Percentiles rank a stretch among this genome's conserved stretches.
phyloP scores from a whole-genome alignment of 1,139 yeast genomes.

The Pichia sp. region DNA sequence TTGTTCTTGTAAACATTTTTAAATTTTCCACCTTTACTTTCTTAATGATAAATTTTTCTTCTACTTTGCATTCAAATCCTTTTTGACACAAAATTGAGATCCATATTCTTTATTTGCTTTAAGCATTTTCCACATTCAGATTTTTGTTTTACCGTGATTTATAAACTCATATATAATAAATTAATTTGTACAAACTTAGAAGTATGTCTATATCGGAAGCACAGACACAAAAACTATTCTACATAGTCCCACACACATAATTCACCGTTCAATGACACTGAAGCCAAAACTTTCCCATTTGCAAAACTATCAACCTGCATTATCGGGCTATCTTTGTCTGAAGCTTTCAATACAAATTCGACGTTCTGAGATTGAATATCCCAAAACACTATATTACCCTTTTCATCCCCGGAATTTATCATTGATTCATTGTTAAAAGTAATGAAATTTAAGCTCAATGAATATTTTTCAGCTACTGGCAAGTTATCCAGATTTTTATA shows the following conservation, averaged over 20 bases:
- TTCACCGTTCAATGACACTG: slow-evolving; percentile 36
- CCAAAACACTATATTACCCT: slow-evolving; percentile 59
- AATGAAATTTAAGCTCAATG: slow-evolving; percentile 42
- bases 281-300: slow-evolving; percentile 33
- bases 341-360: slow-evolving; percentile 12
- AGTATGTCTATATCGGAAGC: no score
- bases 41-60: no score
- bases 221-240: neutral
- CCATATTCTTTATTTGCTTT: no score
- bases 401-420: slow-evolving; percentile 62
- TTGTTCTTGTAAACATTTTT: no score
- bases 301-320: slow-evolving; percentile 38
- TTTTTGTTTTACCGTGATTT: no score
- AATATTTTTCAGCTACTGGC: slow-evolving; percentile 36
- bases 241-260: slow-evolving; percentile 28
- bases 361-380: slow-evolving; percentile 55
- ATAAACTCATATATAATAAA: no score
- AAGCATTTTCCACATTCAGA: no score
- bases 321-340: slow-evolving; percentile 24
- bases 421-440: slow-evolving; percentile 27
- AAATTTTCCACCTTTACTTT: no score
- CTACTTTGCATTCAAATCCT: no score
- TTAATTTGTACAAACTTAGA: no score
- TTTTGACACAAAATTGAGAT: no score
- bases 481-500: slow-evolving; percentile 34